Evolutionary conservation across 208 protist genomes (phyloP).

Genomic region (Wallacemonas sp.): DNA sequence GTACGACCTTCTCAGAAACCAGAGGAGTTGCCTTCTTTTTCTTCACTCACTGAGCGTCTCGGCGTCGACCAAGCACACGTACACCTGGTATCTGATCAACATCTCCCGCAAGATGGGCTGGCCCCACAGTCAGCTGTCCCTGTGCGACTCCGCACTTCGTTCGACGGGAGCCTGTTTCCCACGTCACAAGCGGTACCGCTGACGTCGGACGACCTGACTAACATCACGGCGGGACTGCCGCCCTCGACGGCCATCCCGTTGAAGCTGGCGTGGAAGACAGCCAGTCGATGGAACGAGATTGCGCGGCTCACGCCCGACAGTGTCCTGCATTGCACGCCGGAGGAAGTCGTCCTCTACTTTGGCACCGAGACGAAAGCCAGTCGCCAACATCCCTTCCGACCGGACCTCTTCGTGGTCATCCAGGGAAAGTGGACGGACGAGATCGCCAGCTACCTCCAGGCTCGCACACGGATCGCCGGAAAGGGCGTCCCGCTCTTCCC

Average conservation of each 20-base stretch:
- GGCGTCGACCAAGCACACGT: slow-evolving; percentile 6
- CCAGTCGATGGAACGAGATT: slow-evolving; percentile 15
- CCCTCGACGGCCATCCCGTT: not conserved
- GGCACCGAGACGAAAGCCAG: slow-evolving; percentile 12
- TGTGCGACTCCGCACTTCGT: slow-evolving; percentile 5
- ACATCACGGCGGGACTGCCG: not conserved
- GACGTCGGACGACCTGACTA: not conserved
- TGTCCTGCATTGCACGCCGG: not conserved
- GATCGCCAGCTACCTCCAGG: not conserved
- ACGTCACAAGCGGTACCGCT: not conserved
- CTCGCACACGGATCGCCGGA: not conserved
- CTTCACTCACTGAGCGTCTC: not conserved
- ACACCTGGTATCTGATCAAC: slow-evolving; percentile 10
- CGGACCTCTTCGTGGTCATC: slow-evolving; percentile 9
- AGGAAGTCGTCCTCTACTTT: slow-evolving; percentile 11
- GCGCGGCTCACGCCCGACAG: not conserved
- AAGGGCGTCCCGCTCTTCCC: slow-evolving; percentile 6
- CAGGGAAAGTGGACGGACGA: not conserved
- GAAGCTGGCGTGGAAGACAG: slow-evolving; percentile 15
- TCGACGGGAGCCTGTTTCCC: not conserved
- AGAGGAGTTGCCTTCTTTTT: not conserved
- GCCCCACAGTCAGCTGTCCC: not conserved
- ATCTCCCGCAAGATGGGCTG: slow-evolving; percentile 8
- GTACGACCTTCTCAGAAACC: not conserved
- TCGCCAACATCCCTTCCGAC: slow-evolving; percentile 4